Evolutionary conservation across 768 basidiomycete genomes (phyloP).

Genomic region (Tylopilus sp.): DNA sequence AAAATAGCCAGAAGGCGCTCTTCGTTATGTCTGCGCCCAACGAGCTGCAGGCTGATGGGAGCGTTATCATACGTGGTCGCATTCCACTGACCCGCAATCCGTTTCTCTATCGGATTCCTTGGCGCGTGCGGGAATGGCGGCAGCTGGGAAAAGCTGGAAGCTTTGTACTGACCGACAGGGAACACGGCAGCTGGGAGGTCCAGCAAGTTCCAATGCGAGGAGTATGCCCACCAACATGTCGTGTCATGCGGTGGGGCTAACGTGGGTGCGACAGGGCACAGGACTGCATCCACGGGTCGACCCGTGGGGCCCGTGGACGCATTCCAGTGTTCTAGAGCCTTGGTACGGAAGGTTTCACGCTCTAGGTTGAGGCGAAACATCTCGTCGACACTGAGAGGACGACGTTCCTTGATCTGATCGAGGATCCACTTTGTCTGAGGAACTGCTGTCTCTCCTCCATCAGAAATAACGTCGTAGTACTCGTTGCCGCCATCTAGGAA

Average conservation of each 20-base stretch:
- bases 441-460: constrained; percentile 35
- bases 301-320: constrained; percentile 34
- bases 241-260: constrained; percentile 47
- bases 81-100: constrained; percentile 39
- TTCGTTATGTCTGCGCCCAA: constrained; percentile 49
- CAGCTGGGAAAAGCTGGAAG: constrained; percentile 17
- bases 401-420: constrained; percentile 35
- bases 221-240: constrained; percentile 49
- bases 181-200: constrained; percentile 48
- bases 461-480: constrained; percentile 36
- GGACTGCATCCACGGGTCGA: constrained; percentile 45
- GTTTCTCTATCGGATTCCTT: constrained; percentile 36
- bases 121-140: constrained; percentile 18
- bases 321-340: constrained; percentile 45
- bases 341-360: constrained; percentile 40
- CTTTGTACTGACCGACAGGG: constrained; percentile 39
- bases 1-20: constrained; percentile 46
- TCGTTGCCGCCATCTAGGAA: constrained; percentile 48
- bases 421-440: constrained; percentile 45
- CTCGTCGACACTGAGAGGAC: constrained; percentile 39
- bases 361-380: constrained; percentile 43
- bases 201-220: constrained; percentile 50
- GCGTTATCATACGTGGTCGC: constrained; percentile 41
- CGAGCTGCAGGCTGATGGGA: constrained; percentile 45
- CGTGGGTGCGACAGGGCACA: constrained; percentile 45